Evolutionary conservation across 257 asterid species (phyloP).

Genomic region (Solanum tarijense): DNA sequence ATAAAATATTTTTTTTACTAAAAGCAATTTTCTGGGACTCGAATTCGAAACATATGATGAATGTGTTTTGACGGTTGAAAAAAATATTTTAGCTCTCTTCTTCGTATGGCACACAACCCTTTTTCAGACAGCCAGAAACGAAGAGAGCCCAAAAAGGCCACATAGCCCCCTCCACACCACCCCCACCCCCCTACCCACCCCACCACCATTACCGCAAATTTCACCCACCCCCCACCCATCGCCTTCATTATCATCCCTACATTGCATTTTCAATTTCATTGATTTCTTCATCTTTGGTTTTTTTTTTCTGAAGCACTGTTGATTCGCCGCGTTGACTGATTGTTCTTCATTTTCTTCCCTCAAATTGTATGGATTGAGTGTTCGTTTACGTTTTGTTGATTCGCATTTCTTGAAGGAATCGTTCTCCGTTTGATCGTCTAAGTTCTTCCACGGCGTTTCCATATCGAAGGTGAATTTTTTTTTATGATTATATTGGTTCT

Average conservation of each 20-base stretch:
- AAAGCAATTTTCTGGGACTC: too few relatives aligned
- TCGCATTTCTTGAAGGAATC: neutral
- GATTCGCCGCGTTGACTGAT: neutral
- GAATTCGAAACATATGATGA: too few relatives aligned
- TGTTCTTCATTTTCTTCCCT: neutral
- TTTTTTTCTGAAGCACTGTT: neutral
- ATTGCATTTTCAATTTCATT: neutral
- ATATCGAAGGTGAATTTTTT: slow-evolving; percentile 26
- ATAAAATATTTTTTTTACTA: too few relatives aligned
- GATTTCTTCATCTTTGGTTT: neutral
- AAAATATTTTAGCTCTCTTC: neutral
- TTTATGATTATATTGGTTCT: neutral
- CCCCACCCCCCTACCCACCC: neutral
- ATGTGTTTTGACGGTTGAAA: too few relatives aligned
- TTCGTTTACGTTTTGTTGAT: neutral
- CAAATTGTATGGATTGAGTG: neutral
- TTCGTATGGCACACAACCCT: neutral
- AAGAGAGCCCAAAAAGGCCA: neutral
- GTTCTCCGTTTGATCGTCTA: neutral
- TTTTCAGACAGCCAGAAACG: neutral
- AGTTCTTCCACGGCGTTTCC: slow-evolving; percentile 52
- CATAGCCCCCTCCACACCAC: neutral
- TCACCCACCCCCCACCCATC: neutral
- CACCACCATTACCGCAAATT: neutral
- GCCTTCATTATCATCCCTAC: neutral